Evolutionary conservation across 441 rosid species (phyloP), one percentile per base, ranked within the genome.

Genomic region (Capsella rubella): DNA sequence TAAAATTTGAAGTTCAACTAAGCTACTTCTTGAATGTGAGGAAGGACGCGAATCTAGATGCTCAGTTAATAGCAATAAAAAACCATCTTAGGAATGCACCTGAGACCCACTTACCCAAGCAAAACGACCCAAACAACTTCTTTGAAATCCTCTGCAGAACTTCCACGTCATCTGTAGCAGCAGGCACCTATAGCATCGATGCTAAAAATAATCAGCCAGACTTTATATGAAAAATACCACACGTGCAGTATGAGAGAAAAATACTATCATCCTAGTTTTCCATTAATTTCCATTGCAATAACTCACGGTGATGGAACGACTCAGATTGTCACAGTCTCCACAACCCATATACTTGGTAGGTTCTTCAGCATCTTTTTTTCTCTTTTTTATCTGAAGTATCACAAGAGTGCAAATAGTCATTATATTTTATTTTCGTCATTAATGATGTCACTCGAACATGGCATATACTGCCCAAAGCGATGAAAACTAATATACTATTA

Each of bases 331-430:
- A 82, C 97, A 92, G 53, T 82, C 93, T 62, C 98, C 98, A 74
- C 87, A 85, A 15, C 99, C 98, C 98, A 95, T 92, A 72, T 80
- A 95, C 83, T 95, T 95, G 16, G 77, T 42, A 76, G 99, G 97
- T 81, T 92, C 96, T 69, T 45, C 90, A 11, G 96, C 95, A 82
- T 88, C 86, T 72, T 87, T 82, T 70, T 89, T 87, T 81, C 93
- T 92, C 88, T 77, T 90, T 79, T 95, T 95, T 34, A 95, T 87
- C 99, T 94, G 81, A 28, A 74, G 16, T 63, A 53, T 74, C 39
- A 43, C n/a, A 69, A 62, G 53, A 35, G 21, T 5, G 25, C 56
- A 49, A 50, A 49, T 16, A 11, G 7, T 69, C 54, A 55, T 21
- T 35, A 27, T 59, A 4, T 13, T 27, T 35, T 9, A 2, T 64